Base-by-base conservation (phyloP, 2,329 filamentous ascomycete genomes). In the Westerdykella sp. region DNA sequence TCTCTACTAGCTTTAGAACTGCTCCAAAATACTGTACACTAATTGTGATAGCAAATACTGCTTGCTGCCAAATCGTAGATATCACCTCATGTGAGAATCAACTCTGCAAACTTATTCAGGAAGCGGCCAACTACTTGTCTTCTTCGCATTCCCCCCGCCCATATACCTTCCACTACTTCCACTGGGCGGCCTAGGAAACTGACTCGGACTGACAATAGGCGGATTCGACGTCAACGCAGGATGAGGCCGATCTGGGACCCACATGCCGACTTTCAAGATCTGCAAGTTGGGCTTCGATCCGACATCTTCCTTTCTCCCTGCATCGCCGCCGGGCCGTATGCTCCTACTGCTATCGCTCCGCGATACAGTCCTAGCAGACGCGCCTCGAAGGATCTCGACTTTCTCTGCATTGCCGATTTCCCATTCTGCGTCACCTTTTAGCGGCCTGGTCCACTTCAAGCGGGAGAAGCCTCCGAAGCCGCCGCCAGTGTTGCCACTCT, bases 391-490 rank as follows among this genome's bases (percentile, higher is more conserved):
- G 36, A 56, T 56, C 15, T 48, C 47, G 3, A 56, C 49, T 35
- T 54, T 52, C 16, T 47, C 47, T 2, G 49, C 54, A 11, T 52
- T 55, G 16, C 49, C 48, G 42, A 56, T 54, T 28, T 42, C 45
- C 52, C 51, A 58, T 39, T 56, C 52, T 4, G 43, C 21, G 22
- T 54, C 52, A 7, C 21, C 14, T 12, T 11, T 14, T 15, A 7
- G 6, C 11, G 40, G 11, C 21, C 25, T 35, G 28, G 15, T 18
- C 10, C 42, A 36, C 15, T 35, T 38, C n/a, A 42, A 21, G 1
- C 31, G 18, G 31, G 49, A 49, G 18, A 51, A 40, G 14, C 47
- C 40, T 7, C 23, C 36, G 30, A 49, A 34, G 12, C 28, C 28
- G 32, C 37, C 31, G 11, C 21, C 25, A 9, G 22, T 23, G 12